Evolutionary conservation across 2,329 filamentous ascomycete species (phyloP), one percentile per base, ranked within the genome.

Genomic region (Fusarium virguliforme): DNA sequence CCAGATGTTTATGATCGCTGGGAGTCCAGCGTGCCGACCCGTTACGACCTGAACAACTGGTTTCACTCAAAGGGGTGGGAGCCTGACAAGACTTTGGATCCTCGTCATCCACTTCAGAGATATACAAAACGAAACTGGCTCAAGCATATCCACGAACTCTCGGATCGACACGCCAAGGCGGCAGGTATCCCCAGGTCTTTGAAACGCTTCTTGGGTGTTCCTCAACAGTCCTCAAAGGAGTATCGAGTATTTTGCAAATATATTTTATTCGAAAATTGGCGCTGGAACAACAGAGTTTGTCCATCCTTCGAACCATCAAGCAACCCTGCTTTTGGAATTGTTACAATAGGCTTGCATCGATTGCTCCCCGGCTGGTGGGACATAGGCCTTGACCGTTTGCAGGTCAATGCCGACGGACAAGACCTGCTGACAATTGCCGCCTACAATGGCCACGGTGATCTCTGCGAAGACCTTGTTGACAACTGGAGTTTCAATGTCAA

Each of bases 361-460:
- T 13, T 54, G 22, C 24, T 62, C 3, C 24, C n/a, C n/a, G 54
- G 53, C 4, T 63, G 61, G 61, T 53, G 54, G 54, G 54, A 53
- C 41, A 4, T 37, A n/a, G 54, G 43, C 30, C 35, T 63, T 18
- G 43, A 46, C 37, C 2, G 18, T 10, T 58, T 46, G 18, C 46
- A 37, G 30, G 35, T 30, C n/a, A 59, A 59, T 58, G 3, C 15
- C 4, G 2, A 13, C 6, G 43, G 51, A 28, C 34, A 22, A 13
- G 37, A 59, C 35, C 30, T 63, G 7, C 28, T 58, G 18, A 46
- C 35, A 13, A n/a, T 58, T n/a, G 54, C 61, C 10, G 26, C 37
- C 4, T 2, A 15, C 4, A 15, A 30, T 30, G 54, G 54, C 37
- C 35, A 58, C 5, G 43, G 8, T 3, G 43, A 63, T 13, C 24